Evolutionary conservation across 352 stramenopile species (phyloP).

Genomic region (Elongisporangium undulatum): DNA sequence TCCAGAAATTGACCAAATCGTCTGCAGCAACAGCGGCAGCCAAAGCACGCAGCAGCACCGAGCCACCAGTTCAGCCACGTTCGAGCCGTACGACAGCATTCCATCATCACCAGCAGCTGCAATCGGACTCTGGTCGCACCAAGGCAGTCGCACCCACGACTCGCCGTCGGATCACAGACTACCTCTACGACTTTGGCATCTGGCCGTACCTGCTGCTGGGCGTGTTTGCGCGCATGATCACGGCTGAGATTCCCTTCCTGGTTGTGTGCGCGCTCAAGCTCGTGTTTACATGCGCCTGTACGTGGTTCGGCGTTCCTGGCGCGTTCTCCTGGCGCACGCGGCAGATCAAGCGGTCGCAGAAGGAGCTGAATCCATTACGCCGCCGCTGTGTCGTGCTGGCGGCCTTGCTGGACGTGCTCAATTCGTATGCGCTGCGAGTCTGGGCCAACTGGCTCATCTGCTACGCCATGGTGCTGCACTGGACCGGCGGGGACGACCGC

Average conservation of each 20-base stretch:
- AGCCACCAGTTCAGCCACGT: slow-evolving; percentile 2
- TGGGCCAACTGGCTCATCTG: slow-evolving; percentile 62
- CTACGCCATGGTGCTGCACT: slow-evolving; percentile 22
- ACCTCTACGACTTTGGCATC: slow-evolving; percentile 64
- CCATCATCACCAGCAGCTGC: slow-evolving; percentile 11
- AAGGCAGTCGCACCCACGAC: not conserved
- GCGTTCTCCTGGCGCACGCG: slow-evolving; percentile 53
- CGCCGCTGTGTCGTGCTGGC: slow-evolving; percentile 51
- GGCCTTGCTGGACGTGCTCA: slow-evolving; percentile 50
- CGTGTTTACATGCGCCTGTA: slow-evolving; percentile 62
- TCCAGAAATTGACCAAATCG: slow-evolving; percentile 4
- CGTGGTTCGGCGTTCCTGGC: slow-evolving; percentile 56
- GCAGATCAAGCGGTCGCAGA: slow-evolving; percentile 35
- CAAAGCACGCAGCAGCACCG: not conserved
- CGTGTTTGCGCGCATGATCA: slow-evolving; percentile 40
- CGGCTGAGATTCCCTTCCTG: slow-evolving; percentile 29
- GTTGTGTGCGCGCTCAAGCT: slow-evolving; percentile 60
- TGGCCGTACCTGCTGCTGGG: slow-evolving; percentile 68
- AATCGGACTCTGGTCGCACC: slow-evolving; percentile 1
- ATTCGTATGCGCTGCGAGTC: slow-evolving; percentile 47
- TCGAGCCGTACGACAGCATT: slow-evolving; percentile 30
- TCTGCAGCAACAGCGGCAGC: not conserved
- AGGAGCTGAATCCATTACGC: slow-evolving; percentile 40
- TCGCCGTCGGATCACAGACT: slow-evolving; percentile 37
- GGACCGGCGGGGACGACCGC: slow-evolving; percentile 4